Percentiles rank a stretch among this genome's conserved stretches.
Conservation (phyloP, 1,284 basidiomycete species). For the Cryptococcus sp. region DNA sequence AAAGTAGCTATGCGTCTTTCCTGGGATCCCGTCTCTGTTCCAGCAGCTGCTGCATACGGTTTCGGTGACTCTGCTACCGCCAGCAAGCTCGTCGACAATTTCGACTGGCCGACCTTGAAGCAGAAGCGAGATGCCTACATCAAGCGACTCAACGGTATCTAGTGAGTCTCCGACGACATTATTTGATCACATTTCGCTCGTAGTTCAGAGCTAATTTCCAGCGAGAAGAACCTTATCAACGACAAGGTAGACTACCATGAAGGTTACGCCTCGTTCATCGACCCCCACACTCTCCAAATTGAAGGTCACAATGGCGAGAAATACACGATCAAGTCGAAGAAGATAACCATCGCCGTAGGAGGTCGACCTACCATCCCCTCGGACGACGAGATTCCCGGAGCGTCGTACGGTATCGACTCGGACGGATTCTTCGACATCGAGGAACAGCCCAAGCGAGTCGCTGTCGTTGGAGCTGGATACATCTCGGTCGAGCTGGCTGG, state of each 20-base stretch:
- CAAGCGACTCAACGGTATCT: conserved; percentile 82
- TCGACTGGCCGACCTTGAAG: conserved; percentile 89
- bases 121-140: conserved; percentile 95
- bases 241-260: conserved; percentile 85
- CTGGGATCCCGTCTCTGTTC: too few species aligned
- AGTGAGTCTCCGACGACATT: conserved; percentile 47
- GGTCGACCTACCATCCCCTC: conserved; percentile 75
- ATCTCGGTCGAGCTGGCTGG: conserved; percentile 94
- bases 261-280: conserved; percentile 70
- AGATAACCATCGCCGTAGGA: conserved; percentile 79
- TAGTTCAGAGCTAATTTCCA: conserved; percentile 8
- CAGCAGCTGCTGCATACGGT: conserved; percentile 69
- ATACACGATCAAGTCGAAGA: conserved; percentile 66
- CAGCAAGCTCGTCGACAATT: conserved; percentile 55
- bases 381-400: conserved; percentile 79
- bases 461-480: conserved; percentile 93
- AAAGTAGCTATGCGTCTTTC: too few species aligned
- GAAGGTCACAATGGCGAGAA: conserved; percentile 56
- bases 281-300: conserved; percentile 62
- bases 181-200: not conserved
- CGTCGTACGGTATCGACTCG: conserved; percentile 80
- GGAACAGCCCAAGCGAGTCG: conserved; percentile 86
- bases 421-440: conserved; percentile 95
- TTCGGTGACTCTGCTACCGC: conserved; percentile 54
- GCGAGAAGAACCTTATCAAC: conserved; percentile 73